phyloP scores from a whole-genome alignment of 129 eudicot species.

The Arctium lappa region DNA sequence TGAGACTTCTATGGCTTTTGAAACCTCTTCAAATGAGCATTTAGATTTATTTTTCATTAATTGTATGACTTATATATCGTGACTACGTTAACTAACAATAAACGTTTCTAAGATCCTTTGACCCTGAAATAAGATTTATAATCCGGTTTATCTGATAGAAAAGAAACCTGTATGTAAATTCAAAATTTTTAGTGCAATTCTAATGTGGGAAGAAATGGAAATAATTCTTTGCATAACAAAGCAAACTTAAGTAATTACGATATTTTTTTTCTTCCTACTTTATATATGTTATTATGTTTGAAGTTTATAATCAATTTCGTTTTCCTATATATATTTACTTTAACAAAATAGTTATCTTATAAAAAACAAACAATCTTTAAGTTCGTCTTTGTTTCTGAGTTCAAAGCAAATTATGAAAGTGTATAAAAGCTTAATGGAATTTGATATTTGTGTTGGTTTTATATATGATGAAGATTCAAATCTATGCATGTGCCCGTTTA shows the following conservation, averaged over 20 bases:
- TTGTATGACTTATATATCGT: background rate
- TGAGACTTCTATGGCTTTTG: constrained; percentile 23
- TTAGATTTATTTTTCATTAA: background rate
- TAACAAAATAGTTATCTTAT: background rate
- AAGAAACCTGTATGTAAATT: background rate
- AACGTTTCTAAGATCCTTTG: background rate
- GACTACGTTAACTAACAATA: background rate
- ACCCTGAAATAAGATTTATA: background rate
- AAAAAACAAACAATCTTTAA: background rate
- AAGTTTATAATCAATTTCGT: background rate
- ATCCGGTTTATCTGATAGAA: background rate
- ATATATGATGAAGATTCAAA: constrained; percentile 1
- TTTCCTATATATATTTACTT: background rate
- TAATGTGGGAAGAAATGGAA: background rate
- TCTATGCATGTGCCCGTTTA: background rate
- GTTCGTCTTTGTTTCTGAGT: background rate
- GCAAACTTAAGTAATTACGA: no score
- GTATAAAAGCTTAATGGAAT: background rate
- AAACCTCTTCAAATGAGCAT: background rate
- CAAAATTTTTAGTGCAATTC: background rate
- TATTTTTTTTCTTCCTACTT: no score
- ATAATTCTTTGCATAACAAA: background rate
- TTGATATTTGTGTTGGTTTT: background rate
- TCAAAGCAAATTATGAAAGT: constrained; percentile 5
- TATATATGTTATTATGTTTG: no score